Evolutionary conservation across 106 monocot genomes (phyloP).

Genomic region (Acorus calamus): DNA sequence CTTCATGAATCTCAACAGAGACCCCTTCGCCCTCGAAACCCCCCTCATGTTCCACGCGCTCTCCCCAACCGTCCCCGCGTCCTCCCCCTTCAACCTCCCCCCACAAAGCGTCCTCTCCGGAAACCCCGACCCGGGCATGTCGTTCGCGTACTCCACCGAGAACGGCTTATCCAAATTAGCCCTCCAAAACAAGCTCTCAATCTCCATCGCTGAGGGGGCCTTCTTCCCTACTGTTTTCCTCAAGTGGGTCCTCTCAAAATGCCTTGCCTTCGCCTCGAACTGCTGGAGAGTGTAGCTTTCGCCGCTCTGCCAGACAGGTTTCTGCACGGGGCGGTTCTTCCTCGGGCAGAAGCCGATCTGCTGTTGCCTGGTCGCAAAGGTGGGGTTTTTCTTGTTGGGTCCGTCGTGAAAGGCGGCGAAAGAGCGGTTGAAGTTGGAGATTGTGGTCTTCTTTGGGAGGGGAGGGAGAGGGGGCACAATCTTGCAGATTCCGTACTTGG

Average conservation of each 20-base stretch:
- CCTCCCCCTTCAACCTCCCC: slow-evolving; percentile 32
- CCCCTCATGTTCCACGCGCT: slow-evolving; percentile 84
- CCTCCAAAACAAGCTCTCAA: slow-evolving; percentile 71
- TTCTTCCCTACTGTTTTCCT: slow-evolving; percentile 2
- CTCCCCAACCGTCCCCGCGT: slow-evolving; percentile 51
- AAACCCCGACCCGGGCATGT: slow-evolving; percentile 81
- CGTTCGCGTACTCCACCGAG: slow-evolving; percentile 76
- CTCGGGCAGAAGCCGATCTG: slow-evolving; percentile 93
- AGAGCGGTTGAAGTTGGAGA: slow-evolving; percentile 54
- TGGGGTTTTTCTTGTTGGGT: slow-evolving; percentile 19
- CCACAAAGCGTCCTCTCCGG: slow-evolving; percentile 1
- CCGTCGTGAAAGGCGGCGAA: slow-evolving; percentile 33
- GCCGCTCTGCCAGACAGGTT: slow-evolving; percentile 73
- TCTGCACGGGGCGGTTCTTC: slow-evolving; percentile 69
- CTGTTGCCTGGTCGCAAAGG: slow-evolving; percentile 79
- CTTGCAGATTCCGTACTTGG: slow-evolving; percentile 78
- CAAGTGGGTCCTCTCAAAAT: slow-evolving; percentile 39
- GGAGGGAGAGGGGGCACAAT: slow-evolving; percentile 73
- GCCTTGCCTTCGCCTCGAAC: slow-evolving; percentile 65
- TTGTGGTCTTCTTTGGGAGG: slow-evolving; percentile 44
- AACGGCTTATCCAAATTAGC: slow-evolving; percentile 54
- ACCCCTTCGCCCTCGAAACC: slow-evolving; percentile 52
- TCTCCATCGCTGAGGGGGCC: slow-evolving; percentile 29
- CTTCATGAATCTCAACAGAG: slow-evolving; percentile 68
- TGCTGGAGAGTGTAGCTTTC: slow-evolving; percentile 62